These are phyloP conservation scores for Hanseniaspora clermontiae DNA, from an alignment of 805 yeast genomes.

Conservation along the genomic window DNA sequence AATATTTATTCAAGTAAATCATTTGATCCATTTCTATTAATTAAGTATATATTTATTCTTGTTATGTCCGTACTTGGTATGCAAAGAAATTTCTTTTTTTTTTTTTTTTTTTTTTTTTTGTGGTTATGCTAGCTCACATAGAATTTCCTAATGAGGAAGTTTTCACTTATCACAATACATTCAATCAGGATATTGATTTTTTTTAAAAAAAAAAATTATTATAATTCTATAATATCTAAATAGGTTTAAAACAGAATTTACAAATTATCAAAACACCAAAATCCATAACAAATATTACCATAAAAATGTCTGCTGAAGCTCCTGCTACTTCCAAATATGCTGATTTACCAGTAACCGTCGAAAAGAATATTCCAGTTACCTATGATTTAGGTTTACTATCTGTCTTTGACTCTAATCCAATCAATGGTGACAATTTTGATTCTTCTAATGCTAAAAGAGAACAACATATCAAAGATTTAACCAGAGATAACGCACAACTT, in stretches of 20 bases:
- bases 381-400: conserved; percentile 87
- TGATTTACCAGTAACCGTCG: conserved; percentile 62
- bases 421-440: conserved; percentile 49
- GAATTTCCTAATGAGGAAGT: not conserved
- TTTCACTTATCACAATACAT: not conserved
- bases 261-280: too few relatives aligned
- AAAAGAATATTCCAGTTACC: conserved; percentile 76
- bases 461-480: conserved; percentile 44
- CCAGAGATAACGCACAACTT: conserved; percentile 89
- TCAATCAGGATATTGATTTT: not conserved
- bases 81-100: not conserved
- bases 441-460: conserved; percentile 47
- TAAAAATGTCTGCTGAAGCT: conserved; percentile 17
- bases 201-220: not conserved
- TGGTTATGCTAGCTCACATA: not conserved
- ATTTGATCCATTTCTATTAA: too few relatives aligned
- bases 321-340: conserved; percentile 19
- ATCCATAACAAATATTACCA: too few relatives aligned
- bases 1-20: not conserved
- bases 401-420: conserved; percentile 78
- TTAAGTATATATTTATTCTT: not conserved
- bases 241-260: too few relatives aligned
- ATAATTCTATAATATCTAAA: not conserved
- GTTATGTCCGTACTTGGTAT: not conserved
- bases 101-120: not conserved